These are phyloP conservation scores for Cladosporium sp. DNA, from an alignment of 2,329 filamentous ascomycete species.

Conservation along the genomic window DNA sequence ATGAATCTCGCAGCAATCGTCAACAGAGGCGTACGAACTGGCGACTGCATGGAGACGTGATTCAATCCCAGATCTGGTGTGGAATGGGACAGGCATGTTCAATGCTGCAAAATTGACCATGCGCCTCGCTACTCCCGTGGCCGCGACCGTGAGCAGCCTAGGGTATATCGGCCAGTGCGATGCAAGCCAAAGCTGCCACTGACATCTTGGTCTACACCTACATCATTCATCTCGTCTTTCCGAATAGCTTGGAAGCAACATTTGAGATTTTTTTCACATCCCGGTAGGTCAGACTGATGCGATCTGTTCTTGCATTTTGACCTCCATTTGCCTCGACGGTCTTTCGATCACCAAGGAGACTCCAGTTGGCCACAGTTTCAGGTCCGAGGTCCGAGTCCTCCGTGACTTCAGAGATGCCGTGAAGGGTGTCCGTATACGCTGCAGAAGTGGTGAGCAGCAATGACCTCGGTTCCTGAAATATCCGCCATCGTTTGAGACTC, in stretches of 20 bases:
- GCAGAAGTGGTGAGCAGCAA: conserved; percentile 66
- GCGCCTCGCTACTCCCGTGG: not conserved
- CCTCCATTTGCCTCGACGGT: conserved; percentile 44
- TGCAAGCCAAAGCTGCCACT: too few species aligned
- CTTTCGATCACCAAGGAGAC: conserved; percentile 52
- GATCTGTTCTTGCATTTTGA: conserved; percentile 53
- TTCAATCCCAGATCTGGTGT: too few species aligned
- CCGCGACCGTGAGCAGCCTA: not conserved
- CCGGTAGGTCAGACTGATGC: conserved; percentile 75
- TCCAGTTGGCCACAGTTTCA: conserved; percentile 65
- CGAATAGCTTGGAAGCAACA: conserved; percentile 63
- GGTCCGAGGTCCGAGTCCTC: conserved; percentile 62
- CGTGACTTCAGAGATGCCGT: conserved; percentile 65
- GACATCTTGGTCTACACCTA: too few species aligned
- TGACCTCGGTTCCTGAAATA: conserved; percentile 82
- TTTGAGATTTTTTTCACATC: conserved; percentile 82
- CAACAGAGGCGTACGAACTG: too few species aligned
- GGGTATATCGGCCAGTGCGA: too few species aligned
- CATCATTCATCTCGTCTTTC: conserved; percentile 25
- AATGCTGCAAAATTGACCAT: not conserved
- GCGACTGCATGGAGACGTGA: too few species aligned
- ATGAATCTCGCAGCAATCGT: too few species aligned
- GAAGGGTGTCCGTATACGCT: conserved; percentile 67
- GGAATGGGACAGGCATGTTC: too few species aligned
- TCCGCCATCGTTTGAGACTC: conserved; percentile 43